phyloP scores from a whole-genome alignment of 345 rosid species.

The Euphorbia lathyris region DNA sequence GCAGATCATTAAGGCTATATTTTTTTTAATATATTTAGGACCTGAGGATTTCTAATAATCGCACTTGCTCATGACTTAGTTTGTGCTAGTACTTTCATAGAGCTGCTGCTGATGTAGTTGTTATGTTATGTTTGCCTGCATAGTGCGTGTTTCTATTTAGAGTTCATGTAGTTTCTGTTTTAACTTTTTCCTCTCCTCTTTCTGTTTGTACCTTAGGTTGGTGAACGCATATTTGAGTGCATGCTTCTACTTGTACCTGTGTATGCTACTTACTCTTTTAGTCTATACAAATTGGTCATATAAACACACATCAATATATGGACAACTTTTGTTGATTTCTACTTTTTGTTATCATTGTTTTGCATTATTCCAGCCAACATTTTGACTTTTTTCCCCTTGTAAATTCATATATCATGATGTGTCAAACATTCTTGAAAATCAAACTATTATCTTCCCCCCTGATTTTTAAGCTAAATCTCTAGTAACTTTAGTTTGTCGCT shows the following conservation, averaged over 20 bases:
- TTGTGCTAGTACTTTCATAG: background rate
- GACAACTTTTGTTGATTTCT: background rate
- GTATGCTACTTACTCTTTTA: background rate
- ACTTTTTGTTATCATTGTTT: background rate
- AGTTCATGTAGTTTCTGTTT: background rate
- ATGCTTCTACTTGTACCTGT: background rate
- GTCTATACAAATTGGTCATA: background rate
- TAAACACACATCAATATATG: background rate
- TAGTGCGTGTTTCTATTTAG: background rate
- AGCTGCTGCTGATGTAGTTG: background rate
- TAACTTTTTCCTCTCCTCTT: background rate
- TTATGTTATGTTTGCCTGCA: background rate
- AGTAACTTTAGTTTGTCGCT: constrained; percentile 11
- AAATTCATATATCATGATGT: background rate
- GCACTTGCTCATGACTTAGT: background rate
- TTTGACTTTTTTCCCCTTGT: background rate
- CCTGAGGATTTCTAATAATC: background rate
- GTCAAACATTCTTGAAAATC: background rate
- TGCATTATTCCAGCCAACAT: background rate
- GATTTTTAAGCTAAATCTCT: constrained; percentile 7
- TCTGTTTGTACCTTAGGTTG: constrained; percentile 1
- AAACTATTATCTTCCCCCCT: background rate
- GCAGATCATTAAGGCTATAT: constrained; percentile 2
- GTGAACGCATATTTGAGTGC: background rate
- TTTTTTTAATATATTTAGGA: background rate